Evolutionary conservation across 1,284 basidiomycete genomes (phyloP).

Genomic region (Cystobasidium pallidum): DNA sequence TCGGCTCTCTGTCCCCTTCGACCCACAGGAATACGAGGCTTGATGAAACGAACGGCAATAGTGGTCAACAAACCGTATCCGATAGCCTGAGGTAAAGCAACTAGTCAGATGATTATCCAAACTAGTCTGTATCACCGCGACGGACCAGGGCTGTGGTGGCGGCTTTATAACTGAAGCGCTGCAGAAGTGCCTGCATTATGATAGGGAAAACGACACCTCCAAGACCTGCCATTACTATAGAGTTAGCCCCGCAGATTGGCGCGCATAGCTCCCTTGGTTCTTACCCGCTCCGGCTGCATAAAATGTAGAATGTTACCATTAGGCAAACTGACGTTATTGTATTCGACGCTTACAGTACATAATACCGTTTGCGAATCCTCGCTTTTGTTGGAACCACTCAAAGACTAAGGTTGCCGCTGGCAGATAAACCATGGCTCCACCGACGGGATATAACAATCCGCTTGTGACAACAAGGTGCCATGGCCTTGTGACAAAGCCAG

Average conservation of each 20-base stretch:
- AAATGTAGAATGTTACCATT: neutral
- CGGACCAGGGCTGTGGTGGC: conserved; percentile 55
- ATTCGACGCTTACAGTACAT: conserved; percentile 46
- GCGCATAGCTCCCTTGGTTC: neutral
- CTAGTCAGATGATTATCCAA: no score
- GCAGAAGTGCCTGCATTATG: conserved; percentile 54
- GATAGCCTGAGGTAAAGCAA: conserved; percentile 2
- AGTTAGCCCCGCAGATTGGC: neutral
- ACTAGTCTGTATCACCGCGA: neutral
- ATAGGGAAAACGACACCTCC: conserved; percentile 57
- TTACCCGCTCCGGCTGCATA: conserved; percentile 4
- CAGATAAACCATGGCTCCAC: conserved; percentile 52
- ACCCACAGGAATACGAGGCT: conserved; percentile 22
- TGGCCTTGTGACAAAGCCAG: conserved; percentile 49
- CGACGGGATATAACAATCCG: conserved; percentile 56
- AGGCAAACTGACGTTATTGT: no score
- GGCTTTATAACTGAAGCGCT: conserved; percentile 56
- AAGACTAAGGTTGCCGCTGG: conserved; percentile 57
- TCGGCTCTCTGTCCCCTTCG: neutral
- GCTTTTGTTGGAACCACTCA: conserved; percentile 56
- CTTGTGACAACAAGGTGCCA: conserved; percentile 56
- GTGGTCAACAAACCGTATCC: conserved; percentile 25
- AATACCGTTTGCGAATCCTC: conserved; percentile 56
- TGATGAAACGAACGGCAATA: conserved; percentile 21
- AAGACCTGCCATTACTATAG: conserved; percentile 53